Base-by-base conservation (phyloP, 768 basidiomycete species). In the Podaxis pistillaris region DNA sequence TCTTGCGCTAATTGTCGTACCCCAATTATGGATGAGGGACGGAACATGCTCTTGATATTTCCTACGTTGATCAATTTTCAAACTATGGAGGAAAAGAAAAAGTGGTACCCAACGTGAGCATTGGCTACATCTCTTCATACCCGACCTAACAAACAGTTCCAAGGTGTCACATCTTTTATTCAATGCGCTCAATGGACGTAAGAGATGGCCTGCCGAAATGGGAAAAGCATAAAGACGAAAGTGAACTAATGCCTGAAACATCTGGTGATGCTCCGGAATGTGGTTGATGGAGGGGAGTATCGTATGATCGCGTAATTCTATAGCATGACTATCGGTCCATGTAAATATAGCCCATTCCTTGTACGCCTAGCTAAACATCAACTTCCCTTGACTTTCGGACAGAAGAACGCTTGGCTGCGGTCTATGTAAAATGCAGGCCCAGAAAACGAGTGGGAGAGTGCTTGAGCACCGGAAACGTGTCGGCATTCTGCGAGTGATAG, bases 121-220 rank as follows among this genome's bases (percentile, higher is more conserved):
- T 8, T 3, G 17, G 22, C 3, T 17, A 17, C 33, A 3, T 30
- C 36, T 12, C 15, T n/a, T 4, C 41, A 5, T 44, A 19, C 15
- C 8, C n/a, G 41, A 44, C n/a, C 41, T 44, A 33, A 13, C 41
- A 55, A 28, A 0, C 0, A 8, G 3, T 44, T n/a, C 26, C 7
- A 33, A 65, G 64, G 8, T 62, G 61, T 38, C 64, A 65, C 28
- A 65, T 65, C 8, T 65, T 65, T 15, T 65, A 65, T 46, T 51
- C 56, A 9, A 30, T 37, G 15, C 64, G 64, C 1, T 56, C 58
- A 7, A 49, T 65, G 37, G 64, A 65, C 37, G 52, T 65, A 22
- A 46, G 30, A 26, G 61, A 65, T 49, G 64, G 64, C 8, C 37
- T 58, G n/a, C 61, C 61, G 1, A 65, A 65, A 41, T 65, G 50